A percentile compares a stretch with the other conserved stretches of the same genome.
phyloP scores from a whole-genome alignment of 257 asterid genomes.

The Solanum habrochaites region DNA sequence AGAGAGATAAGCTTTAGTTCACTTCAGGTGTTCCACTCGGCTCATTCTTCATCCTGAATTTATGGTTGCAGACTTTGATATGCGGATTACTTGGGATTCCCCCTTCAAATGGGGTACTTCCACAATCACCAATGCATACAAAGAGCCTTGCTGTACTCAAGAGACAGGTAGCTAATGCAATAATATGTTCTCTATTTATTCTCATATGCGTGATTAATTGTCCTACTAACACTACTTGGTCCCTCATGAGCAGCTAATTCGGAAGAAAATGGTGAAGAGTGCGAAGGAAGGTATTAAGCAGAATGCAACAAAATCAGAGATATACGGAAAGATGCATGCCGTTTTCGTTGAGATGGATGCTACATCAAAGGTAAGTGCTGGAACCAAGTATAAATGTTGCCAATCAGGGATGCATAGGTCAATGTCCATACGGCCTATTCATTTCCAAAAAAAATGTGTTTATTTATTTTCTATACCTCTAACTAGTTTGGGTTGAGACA shows the following conservation, averaged over 20 bases:
- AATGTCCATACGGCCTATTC: neutral
- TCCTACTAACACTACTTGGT: neutral
- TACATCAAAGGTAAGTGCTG: conserved; percentile 37
- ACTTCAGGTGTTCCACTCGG: neutral
- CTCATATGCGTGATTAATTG: neutral
- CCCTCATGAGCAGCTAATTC: conserved; percentile 35
- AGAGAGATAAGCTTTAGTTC: neutral
- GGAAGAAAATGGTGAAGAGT: conserved; percentile 71
- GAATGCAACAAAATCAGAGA: conserved; percentile 74
- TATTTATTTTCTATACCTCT: neutral
- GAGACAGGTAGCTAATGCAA: conserved; percentile 52
- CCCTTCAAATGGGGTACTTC: conserved; percentile 98
- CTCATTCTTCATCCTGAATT: neutral
- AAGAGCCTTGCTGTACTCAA: conserved; percentile 87
- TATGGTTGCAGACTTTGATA: conserved; percentile 55
- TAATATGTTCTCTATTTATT: neutral
- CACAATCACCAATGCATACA: conserved; percentile 99
- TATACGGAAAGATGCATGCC: conserved; percentile 80
- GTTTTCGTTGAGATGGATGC: conserved; percentile 84
- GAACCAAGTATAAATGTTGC: neutral
- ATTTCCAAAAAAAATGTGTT: neutral
- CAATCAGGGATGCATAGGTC: neutral
- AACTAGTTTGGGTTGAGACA: neutral
- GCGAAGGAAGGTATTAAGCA: conserved; percentile 68
- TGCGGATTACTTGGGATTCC: conserved; percentile 97